phyloP scores from a whole-genome alignment of 129 eudicot genomes.

The Pulicaria dysenterica region DNA sequence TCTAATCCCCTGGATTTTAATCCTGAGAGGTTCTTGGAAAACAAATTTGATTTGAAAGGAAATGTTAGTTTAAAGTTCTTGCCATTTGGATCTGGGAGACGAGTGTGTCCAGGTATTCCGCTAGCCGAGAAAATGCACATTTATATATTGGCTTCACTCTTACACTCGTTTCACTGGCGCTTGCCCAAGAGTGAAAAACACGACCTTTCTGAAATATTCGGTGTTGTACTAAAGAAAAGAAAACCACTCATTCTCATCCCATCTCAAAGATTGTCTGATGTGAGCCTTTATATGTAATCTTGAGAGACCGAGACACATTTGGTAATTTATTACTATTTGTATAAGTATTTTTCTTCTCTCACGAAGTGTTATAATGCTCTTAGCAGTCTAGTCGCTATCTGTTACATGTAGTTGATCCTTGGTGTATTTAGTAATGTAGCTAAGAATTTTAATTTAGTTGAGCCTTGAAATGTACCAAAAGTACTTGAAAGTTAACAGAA shows the following conservation, averaged over 20 bases:
- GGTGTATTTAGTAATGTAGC: too few relatives aligned
- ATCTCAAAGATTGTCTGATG: slow-evolving; percentile 13
- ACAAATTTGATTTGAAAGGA: slow-evolving; percentile 12
- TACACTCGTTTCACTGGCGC: slow-evolving; percentile 21
- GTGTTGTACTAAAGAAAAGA: background rate
- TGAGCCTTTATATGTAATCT: too few relatives aligned
- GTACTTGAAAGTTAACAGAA: too few relatives aligned
- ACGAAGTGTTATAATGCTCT: too few relatives aligned
- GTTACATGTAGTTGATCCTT: too few relatives aligned
- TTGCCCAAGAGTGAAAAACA: slow-evolving; percentile 6
- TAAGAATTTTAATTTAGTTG: too few relatives aligned
- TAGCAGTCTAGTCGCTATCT: too few relatives aligned
- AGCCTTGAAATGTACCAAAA: too few relatives aligned
- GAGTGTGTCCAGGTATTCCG: slow-evolving; percentile 19
- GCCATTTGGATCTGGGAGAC: slow-evolving; percentile 29
- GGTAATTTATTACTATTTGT: too few relatives aligned
- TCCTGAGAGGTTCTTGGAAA: slow-evolving; percentile 25
- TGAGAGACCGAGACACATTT: too few relatives aligned
- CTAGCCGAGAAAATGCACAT: background rate
- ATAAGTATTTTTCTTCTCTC: too few relatives aligned
- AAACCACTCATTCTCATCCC: slow-evolving; percentile 17
- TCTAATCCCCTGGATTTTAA: slow-evolving; percentile 12
- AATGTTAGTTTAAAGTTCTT: slow-evolving; percentile 15
- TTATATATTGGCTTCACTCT: slow-evolving; percentile 4
- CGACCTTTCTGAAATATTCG: background rate